These are phyloP conservation scores for Neurospora terricola DNA, from an alignment of 495 filamentous ascomycete genomes.

Conservation along the genomic window DNA sequence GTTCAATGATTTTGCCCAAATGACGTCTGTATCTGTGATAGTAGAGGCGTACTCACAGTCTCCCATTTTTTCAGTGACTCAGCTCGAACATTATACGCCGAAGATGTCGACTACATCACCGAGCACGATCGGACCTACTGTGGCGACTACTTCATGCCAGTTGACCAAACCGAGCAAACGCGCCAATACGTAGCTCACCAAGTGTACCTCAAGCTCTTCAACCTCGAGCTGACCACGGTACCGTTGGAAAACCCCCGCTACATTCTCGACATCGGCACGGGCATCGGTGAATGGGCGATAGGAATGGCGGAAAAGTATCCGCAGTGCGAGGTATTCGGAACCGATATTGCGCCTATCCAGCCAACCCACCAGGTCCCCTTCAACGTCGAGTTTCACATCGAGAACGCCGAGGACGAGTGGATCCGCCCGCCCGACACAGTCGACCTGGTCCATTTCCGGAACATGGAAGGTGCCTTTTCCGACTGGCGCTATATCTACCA, in stretches of 20 bases:
- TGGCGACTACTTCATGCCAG: slow-evolving; percentile 63
- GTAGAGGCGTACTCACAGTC: slow-evolving; percentile 2
- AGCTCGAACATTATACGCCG: slow-evolving; percentile 49
- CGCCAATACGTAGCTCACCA: slow-evolving; percentile 59
- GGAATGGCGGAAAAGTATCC: slow-evolving; percentile 57
- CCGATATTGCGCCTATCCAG: slow-evolving; percentile 55
- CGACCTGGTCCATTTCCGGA: slow-evolving; percentile 57
- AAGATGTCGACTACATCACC: slow-evolving; percentile 43
- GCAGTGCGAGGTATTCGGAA: slow-evolving; percentile 54
- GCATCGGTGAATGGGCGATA: slow-evolving; percentile 66
- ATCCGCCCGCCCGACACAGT: slow-evolving; percentile 45
- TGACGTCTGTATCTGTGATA: background rate
- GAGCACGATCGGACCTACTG: slow-evolving; percentile 64
- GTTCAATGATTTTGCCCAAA: slow-evolving; percentile 5
- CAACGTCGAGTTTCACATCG: slow-evolving; percentile 63
- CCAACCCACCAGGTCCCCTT: slow-evolving; percentile 43
- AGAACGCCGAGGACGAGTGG: slow-evolving; percentile 54
- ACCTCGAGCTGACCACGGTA: slow-evolving; percentile 48
- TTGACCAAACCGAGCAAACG: slow-evolving; percentile 64
- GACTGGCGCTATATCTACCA: slow-evolving; percentile 53
- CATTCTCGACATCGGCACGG: slow-evolving; percentile 62
- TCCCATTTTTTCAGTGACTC: slow-evolving; percentile 27
- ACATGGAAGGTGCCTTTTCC: slow-evolving; percentile 51
- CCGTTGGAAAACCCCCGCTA: slow-evolving; percentile 43
- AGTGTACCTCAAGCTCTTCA: slow-evolving; percentile 51